Conservation (phyloP, 306 rosid genomes). For the Malus orientalis region DNA sequence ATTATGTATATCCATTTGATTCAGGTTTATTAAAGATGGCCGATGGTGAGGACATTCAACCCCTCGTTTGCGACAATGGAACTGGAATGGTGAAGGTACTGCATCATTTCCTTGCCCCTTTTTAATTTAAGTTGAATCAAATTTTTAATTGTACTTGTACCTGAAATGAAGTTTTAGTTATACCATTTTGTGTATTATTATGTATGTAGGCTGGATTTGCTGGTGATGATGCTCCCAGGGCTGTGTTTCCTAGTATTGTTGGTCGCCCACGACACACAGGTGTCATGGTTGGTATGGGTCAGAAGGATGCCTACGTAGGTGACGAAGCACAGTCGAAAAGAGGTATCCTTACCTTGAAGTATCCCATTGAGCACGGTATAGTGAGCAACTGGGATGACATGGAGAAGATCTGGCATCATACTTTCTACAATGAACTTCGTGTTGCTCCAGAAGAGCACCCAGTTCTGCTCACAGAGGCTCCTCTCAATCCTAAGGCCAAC, state of each 20-base stretch:
- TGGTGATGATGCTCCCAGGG: slow-evolving; percentile 98
- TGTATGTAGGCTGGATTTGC: slow-evolving; percentile 80
- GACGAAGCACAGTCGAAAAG: slow-evolving; percentile 97
- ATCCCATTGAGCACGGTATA: slow-evolving; percentile 95
- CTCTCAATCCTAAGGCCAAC: slow-evolving; percentile 96
- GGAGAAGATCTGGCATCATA: slow-evolving; percentile 99
- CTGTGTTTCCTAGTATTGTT: slow-evolving; percentile 94
- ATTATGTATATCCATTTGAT: background rate
- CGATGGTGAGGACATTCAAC: slow-evolving; percentile 91
- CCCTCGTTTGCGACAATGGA: slow-evolving; percentile 96
- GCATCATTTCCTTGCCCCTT: background rate
- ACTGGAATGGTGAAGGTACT: slow-evolving; percentile 98
- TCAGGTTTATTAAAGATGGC: slow-evolving; percentile 65
- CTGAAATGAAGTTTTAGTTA: background rate
- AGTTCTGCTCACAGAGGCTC: slow-evolving; percentile 95
- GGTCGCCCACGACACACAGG: slow-evolving; percentile 97
- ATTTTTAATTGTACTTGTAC: background rate
- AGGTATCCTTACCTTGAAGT: slow-evolving; percentile 93
- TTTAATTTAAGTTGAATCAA: background rate
- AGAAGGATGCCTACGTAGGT: slow-evolving; percentile 96
- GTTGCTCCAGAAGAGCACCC: slow-evolving; percentile 99
- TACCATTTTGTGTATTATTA: background rate
- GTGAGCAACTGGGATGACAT: slow-evolving; percentile 99
- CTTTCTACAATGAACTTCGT: slow-evolving; percentile 94
- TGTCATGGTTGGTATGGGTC: slow-evolving; percentile 99